Percentiles rank a stretch among this genome's conserved stretches.
Evolutionary conservation across 768 basidiomycete genomes (phyloP).

Genomic region (Leccinum fibrillosum): DNA sequence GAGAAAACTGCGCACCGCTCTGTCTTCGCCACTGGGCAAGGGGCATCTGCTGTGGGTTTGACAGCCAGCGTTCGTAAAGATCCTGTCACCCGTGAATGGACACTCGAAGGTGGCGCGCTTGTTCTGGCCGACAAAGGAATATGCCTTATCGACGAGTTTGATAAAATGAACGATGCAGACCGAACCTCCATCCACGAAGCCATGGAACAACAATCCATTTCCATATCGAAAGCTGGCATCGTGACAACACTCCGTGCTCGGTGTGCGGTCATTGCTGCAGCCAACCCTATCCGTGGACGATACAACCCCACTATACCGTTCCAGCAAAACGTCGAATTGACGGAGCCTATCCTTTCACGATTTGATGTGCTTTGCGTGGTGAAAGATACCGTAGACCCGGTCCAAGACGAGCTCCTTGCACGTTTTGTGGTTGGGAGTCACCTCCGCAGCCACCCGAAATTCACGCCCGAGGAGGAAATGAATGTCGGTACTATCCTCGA

Average conservation of each 20-base stretch:
- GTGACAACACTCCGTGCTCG: constrained; percentile 97
- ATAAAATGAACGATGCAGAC: constrained; percentile 99
- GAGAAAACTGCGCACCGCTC: constrained; percentile 98
- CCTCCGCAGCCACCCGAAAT: constrained; percentile 90
- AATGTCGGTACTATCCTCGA: constrained; percentile 86
- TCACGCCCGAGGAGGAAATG: constrained; percentile 90
- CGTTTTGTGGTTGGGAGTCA: constrained; percentile 98
- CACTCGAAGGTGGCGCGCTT: constrained; percentile 94
- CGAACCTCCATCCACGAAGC: constrained; percentile 99
- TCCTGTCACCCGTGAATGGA: constrained; percentile 97
- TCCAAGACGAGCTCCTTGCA: constrained; percentile 93
- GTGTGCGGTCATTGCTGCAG: constrained; percentile 96
- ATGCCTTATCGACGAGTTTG: constrained; percentile 98
- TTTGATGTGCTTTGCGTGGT: constrained; percentile 99
- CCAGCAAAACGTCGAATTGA: constrained; percentile 97
- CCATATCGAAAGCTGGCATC: constrained; percentile 98
- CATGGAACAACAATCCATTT: constrained; percentile 99
- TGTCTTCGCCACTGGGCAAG: constrained; percentile 98
- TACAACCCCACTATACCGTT: constrained; percentile 99
- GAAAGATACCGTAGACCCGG: constrained; percentile 95
- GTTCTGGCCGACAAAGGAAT: constrained; percentile 99
- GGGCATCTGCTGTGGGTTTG: constrained; percentile 96
- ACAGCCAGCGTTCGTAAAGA: constrained; percentile 99
- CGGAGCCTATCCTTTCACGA: constrained; percentile 95
- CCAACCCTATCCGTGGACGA: constrained; percentile 94